Evolutionary conservation across 352 stramenopile genomes (phyloP).

Genomic region (Pseudoperonospora humuli): DNA sequence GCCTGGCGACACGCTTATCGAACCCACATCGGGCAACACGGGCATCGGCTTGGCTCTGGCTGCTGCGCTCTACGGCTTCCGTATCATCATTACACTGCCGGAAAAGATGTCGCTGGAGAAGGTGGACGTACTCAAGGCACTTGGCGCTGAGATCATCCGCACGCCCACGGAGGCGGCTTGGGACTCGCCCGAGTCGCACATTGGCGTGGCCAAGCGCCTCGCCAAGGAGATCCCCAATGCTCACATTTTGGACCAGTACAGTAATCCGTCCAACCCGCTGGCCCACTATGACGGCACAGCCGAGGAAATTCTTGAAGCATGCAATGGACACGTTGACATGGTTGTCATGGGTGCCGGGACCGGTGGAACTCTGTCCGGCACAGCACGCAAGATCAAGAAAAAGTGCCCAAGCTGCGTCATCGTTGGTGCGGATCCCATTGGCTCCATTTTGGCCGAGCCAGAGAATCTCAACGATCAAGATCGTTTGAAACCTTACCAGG

Average conservation of each 20-base stretch:
- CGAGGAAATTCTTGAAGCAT: conserved; percentile 91
- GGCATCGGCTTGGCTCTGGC: conserved; percentile 96
- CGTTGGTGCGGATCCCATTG: conserved; percentile 86
- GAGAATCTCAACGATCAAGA: conserved; percentile 91
- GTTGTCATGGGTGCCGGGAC: conserved; percentile 92
- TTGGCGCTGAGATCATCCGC: conserved; percentile 94
- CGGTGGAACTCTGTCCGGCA: conserved; percentile 92
- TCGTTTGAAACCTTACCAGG: conserved; percentile 87
- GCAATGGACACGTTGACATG: conserved; percentile 92
- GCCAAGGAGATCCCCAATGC: conserved; percentile 93
- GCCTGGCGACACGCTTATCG: conserved; percentile 92
- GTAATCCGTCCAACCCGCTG: conserved; percentile 94
- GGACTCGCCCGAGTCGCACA: conserved; percentile 93
- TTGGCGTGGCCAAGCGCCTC: conserved; percentile 89
- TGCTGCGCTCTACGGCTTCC: conserved; percentile 94
- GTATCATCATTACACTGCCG: conserved; percentile 88
- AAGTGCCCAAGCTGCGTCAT: conserved; percentile 79
- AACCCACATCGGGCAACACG: conserved; percentile 97
- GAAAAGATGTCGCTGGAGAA: conserved; percentile 98
- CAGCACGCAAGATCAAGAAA: conserved; percentile 92
- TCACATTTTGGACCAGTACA: conserved; percentile 95
- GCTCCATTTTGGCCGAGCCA: conserved; percentile 90
- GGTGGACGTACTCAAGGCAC: conserved; percentile 92
- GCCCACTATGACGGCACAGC: conserved; percentile 95
- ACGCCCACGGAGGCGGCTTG: conserved; percentile 93